Base-by-base conservation (phyloP, 2,329 filamentous ascomycete genomes). In the Alternaria sp. region DNA sequence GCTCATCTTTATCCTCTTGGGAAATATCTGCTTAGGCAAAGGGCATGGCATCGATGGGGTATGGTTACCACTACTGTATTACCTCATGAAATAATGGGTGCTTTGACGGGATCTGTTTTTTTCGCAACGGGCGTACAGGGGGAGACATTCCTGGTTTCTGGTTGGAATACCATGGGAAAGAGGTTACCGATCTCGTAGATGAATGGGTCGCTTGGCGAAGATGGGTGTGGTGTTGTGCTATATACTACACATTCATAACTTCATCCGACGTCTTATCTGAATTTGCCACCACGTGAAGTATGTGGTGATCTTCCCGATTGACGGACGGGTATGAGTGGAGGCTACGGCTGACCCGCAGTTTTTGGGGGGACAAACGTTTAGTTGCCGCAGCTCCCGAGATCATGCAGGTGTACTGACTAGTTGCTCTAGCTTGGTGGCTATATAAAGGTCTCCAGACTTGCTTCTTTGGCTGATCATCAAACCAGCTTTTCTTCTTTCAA, bases 11-110 rank as follows among this genome's bases (percentile, higher is more conserved):
- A 23, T 21, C 20, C 20, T 23, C 6, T 45, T 37, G 25, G 23
- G 37, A 18, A 41, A 41, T 49, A 49, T 15, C 21, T 58, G 47
- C 47, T 51, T 53, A 53, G 56, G 33, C 56, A 58, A 41, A 41
- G 9, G 37, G 37, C 37, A 41, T 41, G 37, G 37, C n/a, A 41
- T 37, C 33, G 33, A 37, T 41, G 37, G 21, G 30, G 49, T 58
- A 58, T 33, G 20, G 20, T 51, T 53, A 51, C 30, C 49, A 41
- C 37, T 21, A 41, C 37, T 49, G 45, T 49, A 28, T 26, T 49
- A 49, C 49, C 49, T 51, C 49, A 37, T 37, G 49, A 51, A 41
- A n/a, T n/a, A 45, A 45, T 45, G 43, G 43, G 43, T 21, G 43
- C 43, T 20, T 20, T 45, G 18, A 21, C 18, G 18, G 43, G 43